Evolutionary conservation across 306 rosid species (phyloP).

Genomic region (Medicago truncatula): MtrunA17r5.0-ANR NC_053043.1:32997501-32998000

Average conservation of each 20-base stretch:
- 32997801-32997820: constrained; percentile 59
- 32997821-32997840: constrained; percentile 72
- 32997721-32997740: constrained; percentile 80
- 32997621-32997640: constrained; percentile 10
- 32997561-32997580: constrained; percentile 3
- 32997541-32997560: constrained; percentile 19
- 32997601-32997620: constrained; percentile 7
- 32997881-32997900: background rate
- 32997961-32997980: background rate
- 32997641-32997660: constrained; percentile 9
- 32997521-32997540: background rate
- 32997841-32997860: constrained; percentile 40
- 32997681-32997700: background rate
- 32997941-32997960: background rate
- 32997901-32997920: background rate
- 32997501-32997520: constrained; percentile 31
- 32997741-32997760: constrained; percentile 90
- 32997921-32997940: background rate
- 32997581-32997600: constrained; percentile 15
- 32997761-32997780: constrained; percentile 91
- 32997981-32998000: background rate
- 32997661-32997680: background rate
- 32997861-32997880: constrained; percentile 26
- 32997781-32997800: constrained; percentile 72
- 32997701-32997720: constrained; percentile 50